phyloP scores from a whole-genome alignment of 176 grass and related monocot genomes.

The Musa beccarii region DNA sequence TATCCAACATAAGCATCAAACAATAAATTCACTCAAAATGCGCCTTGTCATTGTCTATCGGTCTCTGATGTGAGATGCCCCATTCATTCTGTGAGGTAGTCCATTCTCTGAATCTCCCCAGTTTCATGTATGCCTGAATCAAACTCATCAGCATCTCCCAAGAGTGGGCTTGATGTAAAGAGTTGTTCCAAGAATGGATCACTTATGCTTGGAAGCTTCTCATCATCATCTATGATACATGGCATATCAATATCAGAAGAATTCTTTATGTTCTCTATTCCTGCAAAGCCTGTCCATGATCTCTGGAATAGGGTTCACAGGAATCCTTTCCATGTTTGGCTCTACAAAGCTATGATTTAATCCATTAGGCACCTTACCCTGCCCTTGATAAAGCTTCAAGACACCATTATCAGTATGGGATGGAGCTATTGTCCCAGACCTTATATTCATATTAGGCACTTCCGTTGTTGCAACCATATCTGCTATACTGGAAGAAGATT shows the following conservation, averaged over 20 bases:
- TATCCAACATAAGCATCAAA: too few species aligned
- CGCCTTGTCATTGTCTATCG: slow-evolving; percentile 14
- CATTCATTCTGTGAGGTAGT: slow-evolving; percentile 80
- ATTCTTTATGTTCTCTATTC: background rate
- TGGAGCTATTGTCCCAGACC: slow-evolving; percentile 23
- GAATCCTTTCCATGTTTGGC: background rate
- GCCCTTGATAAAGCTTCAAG: slow-evolving; percentile 21
- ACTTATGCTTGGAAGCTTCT: slow-evolving; percentile 67
- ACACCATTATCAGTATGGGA: background rate
- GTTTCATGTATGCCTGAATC: slow-evolving; percentile 39
- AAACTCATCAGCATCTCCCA: slow-evolving; percentile 47
- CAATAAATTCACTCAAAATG: background rate
- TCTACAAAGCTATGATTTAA: slow-evolving; percentile 1
- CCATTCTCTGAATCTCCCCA: background rate
- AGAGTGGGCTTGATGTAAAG: slow-evolving; percentile 43
- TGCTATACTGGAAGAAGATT: slow-evolving; percentile 25
- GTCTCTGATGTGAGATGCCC: slow-evolving; percentile 63
- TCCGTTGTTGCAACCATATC: slow-evolving; percentile 20
- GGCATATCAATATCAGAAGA: slow-evolving; percentile 6
- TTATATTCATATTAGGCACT: slow-evolving; percentile 27
- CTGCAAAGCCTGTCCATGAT: slow-evolving; percentile 14
- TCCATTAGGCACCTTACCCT: background rate
- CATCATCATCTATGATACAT: background rate
- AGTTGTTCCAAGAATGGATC: slow-evolving; percentile 98
- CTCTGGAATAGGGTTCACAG: slow-evolving; percentile 22